A percentile compares a stretch with the other conserved stretches of the same genome.
phyloP scores from a whole-genome alignment of 2,329 filamentous ascomycete genomes.

The Penicillium concentricum region DNA sequence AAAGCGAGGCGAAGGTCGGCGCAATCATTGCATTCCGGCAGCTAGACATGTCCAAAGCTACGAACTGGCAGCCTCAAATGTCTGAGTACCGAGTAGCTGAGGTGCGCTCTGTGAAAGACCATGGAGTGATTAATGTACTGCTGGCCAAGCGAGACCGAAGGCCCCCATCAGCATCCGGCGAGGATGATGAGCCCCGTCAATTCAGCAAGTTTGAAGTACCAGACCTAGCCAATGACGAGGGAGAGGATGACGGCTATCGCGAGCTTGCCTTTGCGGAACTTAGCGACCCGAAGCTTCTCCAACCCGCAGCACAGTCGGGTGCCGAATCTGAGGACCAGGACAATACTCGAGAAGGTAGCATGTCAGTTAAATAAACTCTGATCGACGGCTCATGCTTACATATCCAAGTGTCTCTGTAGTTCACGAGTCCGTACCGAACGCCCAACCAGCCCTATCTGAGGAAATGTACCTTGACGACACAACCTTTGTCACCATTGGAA shows the following conservation, averaged over 20 bases:
- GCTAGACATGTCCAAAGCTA: conserved; percentile 48
- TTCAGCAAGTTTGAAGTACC: conserved; percentile 79
- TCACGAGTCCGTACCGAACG: conserved; percentile 25
- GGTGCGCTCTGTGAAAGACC: conserved; percentile 57
- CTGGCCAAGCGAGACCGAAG: conserved; percentile 69
- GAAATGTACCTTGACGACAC: conserved; percentile 18
- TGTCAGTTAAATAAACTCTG: conserved; percentile 40
- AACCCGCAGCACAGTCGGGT: conserved; percentile 35
- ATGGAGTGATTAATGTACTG: conserved; percentile 57
- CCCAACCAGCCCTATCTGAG: conserved; percentile 1
- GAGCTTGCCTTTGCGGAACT: conserved; percentile 62
- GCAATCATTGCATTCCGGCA: conserved; percentile 49
- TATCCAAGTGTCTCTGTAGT: conserved; percentile 30
- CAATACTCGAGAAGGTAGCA: conserved; percentile 34
- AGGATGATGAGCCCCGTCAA: conserved; percentile 66
- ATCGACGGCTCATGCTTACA: conserved; percentile 28
- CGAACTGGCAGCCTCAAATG: conserved; percentile 48
- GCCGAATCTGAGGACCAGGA: conserved; percentile 19
- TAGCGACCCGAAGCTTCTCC: conserved; percentile 66
- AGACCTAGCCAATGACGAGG: conserved; percentile 57
- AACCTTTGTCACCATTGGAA: conserved; percentile 21
- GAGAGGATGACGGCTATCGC: conserved; percentile 61
- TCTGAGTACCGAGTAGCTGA: conserved; percentile 64
- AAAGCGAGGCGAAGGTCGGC: conserved; percentile 35
- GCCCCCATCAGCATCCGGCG: conserved; percentile 55